phyloP scores from a whole-genome alignment of 306 rosid genomes.

The Lotus japonicus region DNA sequence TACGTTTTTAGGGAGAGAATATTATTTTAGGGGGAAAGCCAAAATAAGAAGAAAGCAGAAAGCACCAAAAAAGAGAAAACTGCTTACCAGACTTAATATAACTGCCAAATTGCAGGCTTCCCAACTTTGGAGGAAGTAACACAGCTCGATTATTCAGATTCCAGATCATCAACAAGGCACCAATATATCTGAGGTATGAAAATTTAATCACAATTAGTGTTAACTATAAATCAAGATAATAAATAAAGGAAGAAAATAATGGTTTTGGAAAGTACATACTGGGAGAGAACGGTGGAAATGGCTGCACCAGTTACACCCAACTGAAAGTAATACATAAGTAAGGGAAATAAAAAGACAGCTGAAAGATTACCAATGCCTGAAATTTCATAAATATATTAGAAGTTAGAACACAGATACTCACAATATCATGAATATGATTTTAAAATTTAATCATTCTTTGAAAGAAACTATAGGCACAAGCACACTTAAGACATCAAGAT shows the following conservation, averaged over 20 bases:
- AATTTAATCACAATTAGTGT: constrained; percentile 9
- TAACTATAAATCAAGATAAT: neutral
- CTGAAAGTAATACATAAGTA: constrained; percentile 63
- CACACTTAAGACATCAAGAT: neutral
- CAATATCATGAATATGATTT: constrained; percentile 5
- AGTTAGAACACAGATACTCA: constrained; percentile 21
- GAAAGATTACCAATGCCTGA: constrained; percentile 85
- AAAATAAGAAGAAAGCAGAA: constrained; percentile 3
- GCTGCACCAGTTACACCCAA: constrained; percentile 94
- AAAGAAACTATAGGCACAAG: constrained; percentile 12
- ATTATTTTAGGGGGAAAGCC: neutral
- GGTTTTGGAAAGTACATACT: constrained; percentile 49
- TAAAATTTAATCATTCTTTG: neutral
- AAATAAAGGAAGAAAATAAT: constrained; percentile 19
- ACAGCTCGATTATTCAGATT: constrained; percentile 59
- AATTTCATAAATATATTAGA: constrained; percentile 27
- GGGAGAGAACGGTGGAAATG: constrained; percentile 83
- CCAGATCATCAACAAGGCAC: constrained; percentile 76
- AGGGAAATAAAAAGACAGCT: constrained; percentile 71
- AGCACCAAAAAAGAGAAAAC: constrained; percentile 1
- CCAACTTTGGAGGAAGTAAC: constrained; percentile 83
- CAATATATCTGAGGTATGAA: constrained; percentile 59
- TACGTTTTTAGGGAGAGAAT: neutral
- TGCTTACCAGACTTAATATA: constrained; percentile 77
- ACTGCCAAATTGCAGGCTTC: constrained; percentile 75